A percentile compares a stretch with the other conserved stretches of the same genome.
These are phyloP conservation scores for Pleurotus eryngii DNA, from an alignment of 768 basidiomycete genomes.

Conservation along the genomic window DNA sequence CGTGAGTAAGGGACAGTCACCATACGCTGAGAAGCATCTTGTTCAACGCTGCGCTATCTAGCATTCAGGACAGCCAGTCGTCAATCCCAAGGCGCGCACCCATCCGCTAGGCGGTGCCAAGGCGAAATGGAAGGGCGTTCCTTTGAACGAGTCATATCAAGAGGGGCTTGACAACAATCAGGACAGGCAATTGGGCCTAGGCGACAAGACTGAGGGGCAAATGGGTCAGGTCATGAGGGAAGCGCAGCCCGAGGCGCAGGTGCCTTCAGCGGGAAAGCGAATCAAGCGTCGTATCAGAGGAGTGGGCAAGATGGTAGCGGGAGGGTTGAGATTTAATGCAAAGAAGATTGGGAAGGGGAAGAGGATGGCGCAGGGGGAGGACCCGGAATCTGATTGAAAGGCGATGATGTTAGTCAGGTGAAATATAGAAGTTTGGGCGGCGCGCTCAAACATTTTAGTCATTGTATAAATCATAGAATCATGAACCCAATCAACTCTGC, in stretches of 20 bases:
- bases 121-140: constrained; percentile 16
- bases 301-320: not conserved
- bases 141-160: constrained; percentile 15
- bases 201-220: not conserved
- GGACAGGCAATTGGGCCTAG: constrained; percentile 10
- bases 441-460: too few relatives aligned
- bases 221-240: not conserved
- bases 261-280: not conserved
- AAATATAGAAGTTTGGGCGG: too few relatives aligned
- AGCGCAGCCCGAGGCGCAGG: not conserved
- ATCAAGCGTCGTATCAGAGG: not conserved
- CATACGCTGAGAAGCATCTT: too few relatives aligned
- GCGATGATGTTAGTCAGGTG: too few relatives aligned
- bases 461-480: too few relatives aligned
- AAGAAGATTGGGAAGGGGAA: not conserved
- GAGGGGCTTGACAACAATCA: constrained; percentile 14
- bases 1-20: too few relatives aligned
- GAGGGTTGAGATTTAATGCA: not conserved
- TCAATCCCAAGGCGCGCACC: constrained; percentile 14
- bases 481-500: too few relatives aligned
- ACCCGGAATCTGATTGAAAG: not conserved
- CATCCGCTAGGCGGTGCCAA: constrained; percentile 15
- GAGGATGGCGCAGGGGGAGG: not conserved
- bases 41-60: not conserved
- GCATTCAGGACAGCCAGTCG: constrained; percentile 3